phyloP scores from a whole-genome alignment of 768 basidiomycete genomes.

The Serpula lacrymans region DNA sequence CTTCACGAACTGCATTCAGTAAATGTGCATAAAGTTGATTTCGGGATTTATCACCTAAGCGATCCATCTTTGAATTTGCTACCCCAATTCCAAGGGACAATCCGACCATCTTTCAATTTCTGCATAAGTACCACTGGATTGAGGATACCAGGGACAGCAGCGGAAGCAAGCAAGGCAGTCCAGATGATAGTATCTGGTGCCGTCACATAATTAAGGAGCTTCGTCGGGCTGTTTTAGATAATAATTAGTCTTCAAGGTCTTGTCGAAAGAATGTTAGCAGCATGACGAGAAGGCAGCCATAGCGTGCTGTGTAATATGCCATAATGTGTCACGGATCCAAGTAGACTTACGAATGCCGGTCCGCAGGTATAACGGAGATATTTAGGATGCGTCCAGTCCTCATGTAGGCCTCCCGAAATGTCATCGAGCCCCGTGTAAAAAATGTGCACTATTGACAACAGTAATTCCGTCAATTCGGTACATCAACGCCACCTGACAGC shows the following conservation, averaged over 20 bases:
- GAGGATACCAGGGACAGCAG: constrained; percentile 92
- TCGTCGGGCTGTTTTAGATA: constrained; percentile 70
- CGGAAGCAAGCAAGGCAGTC: constrained; percentile 81
- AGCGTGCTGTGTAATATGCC: too few species aligned
- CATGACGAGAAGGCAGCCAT: neutral
- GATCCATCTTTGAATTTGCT: constrained; percentile 93
- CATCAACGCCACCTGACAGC: too few species aligned
- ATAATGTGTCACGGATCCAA: too few species aligned
- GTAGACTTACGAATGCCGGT: constrained; percentile 79
- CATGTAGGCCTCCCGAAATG: constrained; percentile 92
- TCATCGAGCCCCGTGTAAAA: constrained; percentile 91
- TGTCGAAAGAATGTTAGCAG: constrained; percentile 6
- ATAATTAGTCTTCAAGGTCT: too few species aligned
- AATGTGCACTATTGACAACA: constrained; percentile 61
- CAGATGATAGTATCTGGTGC: constrained; percentile 91
- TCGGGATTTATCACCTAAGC: constrained; percentile 50
- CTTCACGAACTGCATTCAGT: constrained; percentile 31
- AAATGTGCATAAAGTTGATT: constrained; percentile 3
- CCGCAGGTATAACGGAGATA: constrained; percentile 88
- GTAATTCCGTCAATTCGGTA: neutral
- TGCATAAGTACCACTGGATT: constrained; percentile 96
- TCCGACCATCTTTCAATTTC: constrained; percentile 73
- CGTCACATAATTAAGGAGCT: constrained; percentile 91
- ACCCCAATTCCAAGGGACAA: constrained; percentile 94
- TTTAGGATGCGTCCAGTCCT: constrained; percentile 92